Evolutionary conservation across 768 basidiomycete species (phyloP), one percentile per base, ranked within the genome.

Genomic region (Trametopsis cervina): DNA sequence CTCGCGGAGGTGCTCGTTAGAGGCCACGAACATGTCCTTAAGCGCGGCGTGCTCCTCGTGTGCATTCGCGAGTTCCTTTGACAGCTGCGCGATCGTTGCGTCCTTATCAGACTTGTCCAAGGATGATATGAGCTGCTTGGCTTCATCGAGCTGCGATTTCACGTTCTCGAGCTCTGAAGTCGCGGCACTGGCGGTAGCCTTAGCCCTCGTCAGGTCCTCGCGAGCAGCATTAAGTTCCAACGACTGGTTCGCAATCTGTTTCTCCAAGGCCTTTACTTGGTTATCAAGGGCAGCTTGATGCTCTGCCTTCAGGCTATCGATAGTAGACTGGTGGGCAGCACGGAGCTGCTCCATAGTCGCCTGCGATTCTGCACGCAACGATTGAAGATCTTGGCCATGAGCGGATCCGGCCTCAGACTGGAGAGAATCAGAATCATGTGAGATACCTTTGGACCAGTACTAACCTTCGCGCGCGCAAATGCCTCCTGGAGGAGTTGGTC

Each of bases 151-250:
- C 59, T 90, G 85, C 17, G 72, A 63, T 40, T 73, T 78, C 33
- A 89, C 65, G 15, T 53, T 69, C 48, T 78, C 77, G 4, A 79
- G 63, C 54, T 89, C 85, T 2, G 69, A 60, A 23, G 71, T 71
- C 24, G 77, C 68, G 4, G 74, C 51, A 17, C 81, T 74, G 6
- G 82, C 58, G 21, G 76, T 66, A 1, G 75, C 60, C 63, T 92
- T 91, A 4, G 85, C 74, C 69, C 89, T 91, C 2, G 72, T 59
- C 27, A 93, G 79, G 61, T 91, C 89, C 52, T 92, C 89, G 58
- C 83, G 80, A 0, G 90, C 89, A 12, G 89, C 90, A 58, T 84
- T 89, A 37, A 92, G 75, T 55, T 91, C 87, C 24, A 90, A 67
- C 47, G 68, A 77, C 52, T 83, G 70, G 42, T 66, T 75, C 46